phyloP scores from a whole-genome alignment of 345 rosid genomes.

The Hibiscus tridactylites region DNA sequence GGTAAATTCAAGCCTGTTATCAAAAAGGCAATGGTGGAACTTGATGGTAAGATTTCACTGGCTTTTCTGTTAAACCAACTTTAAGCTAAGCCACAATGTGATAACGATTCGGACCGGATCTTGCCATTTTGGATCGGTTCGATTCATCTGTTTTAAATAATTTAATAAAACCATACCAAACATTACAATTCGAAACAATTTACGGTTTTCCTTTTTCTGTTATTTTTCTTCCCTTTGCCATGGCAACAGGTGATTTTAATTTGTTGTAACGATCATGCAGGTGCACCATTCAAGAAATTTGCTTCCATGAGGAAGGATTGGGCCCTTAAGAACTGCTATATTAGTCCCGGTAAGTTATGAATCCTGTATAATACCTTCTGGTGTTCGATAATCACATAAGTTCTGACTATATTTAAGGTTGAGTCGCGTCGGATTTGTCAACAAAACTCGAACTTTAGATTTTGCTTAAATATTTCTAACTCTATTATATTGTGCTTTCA shows the following conservation, averaged over 20 bases:
- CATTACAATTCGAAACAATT: no score
- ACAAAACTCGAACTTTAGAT: not conserved
- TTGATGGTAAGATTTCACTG: slow-evolving; percentile 45
- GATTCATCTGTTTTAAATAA: no score
- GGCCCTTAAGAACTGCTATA: slow-evolving; percentile 71
- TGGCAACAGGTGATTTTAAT: not conserved
- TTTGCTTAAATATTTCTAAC: no score
- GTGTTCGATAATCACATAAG: not conserved
- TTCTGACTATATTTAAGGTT: no score
- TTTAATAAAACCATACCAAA: no score
- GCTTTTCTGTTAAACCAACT: not conserved
- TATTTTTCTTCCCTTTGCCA: no score
- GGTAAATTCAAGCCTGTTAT: slow-evolving; percentile 96
- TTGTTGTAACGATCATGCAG: slow-evolving; percentile 25
- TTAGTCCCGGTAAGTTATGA: slow-evolving; percentile 78
- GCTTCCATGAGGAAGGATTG: slow-evolving; percentile 70
- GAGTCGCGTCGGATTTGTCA: no score
- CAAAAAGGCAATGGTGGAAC: slow-evolving; percentile 99
- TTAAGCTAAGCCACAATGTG: not conserved
- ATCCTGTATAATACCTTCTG: not conserved
- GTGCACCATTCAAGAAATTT: slow-evolving; percentile 81
- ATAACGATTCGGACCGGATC: no score
- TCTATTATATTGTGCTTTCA: no score
- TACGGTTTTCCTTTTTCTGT: no score
- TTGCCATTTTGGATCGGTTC: no score